Evolutionary conservation across 139 green algal species (phyloP).

Genomic region (Closterium sp.): DNA sequence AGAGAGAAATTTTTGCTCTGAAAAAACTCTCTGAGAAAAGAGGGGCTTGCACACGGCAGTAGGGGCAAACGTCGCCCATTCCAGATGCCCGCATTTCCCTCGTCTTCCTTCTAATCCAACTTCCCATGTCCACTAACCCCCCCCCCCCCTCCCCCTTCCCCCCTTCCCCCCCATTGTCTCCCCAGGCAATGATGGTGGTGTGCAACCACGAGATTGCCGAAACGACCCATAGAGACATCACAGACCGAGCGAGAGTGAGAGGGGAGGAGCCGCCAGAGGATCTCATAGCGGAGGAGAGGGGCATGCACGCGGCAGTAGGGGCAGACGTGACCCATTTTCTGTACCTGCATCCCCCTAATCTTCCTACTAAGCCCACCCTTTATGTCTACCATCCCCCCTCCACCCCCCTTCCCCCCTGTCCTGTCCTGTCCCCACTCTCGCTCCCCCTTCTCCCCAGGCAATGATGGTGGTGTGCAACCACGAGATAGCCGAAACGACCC

Average conservation of each 20-base stretch:
- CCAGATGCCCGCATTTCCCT: too few relatives aligned
- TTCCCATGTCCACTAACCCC: background rate
- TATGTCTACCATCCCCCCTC: conserved; percentile 21
- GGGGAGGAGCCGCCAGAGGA: conserved; percentile 40
- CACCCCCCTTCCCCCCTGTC: background rate
- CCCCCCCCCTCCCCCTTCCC: too few relatives aligned
- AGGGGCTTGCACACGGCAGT: too few relatives aligned
- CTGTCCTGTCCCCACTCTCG: too few relatives aligned
- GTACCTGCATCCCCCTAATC: too few relatives aligned
- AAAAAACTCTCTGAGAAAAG: too few relatives aligned
- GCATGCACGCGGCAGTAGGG: conserved; percentile 31
- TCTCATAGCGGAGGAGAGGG: conserved; percentile 1
- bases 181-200: conserved; percentile 45
- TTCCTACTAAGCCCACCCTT: conserved; percentile 19
- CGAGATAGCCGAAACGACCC: too few relatives aligned
- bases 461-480: too few relatives aligned
- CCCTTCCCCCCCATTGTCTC: too few relatives aligned
- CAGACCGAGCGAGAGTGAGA: conserved; percentile 29
- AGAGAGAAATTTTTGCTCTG: too few relatives aligned
- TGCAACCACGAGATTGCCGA: conserved; percentile 47
- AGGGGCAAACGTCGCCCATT: conserved; percentile 33
- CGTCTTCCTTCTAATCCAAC: too few relatives aligned
- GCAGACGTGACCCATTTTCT: conserved; percentile 48
- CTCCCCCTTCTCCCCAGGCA: too few relatives aligned
- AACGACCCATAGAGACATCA: conserved; percentile 11